These are phyloP conservation scores for Ascomycota sp. DNA, from an alignment of 2,329 filamentous ascomycete species.

Conservation along the genomic window DNA sequence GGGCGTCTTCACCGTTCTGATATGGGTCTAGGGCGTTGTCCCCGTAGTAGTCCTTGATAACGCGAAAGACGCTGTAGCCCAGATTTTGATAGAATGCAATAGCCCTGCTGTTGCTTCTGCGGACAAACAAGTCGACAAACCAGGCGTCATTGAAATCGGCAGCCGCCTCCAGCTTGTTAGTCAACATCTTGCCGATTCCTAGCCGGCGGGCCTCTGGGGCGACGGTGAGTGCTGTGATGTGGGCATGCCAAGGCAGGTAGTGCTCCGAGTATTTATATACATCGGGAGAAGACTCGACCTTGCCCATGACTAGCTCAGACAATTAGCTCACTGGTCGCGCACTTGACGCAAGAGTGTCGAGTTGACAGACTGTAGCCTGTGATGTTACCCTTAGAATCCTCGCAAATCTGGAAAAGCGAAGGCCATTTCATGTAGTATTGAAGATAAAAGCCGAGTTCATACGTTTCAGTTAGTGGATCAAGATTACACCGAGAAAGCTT, in stretches of 20 bases:
- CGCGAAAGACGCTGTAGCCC: conserved; percentile 79
- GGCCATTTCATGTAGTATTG: conserved; percentile 95
- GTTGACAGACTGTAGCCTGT: conserved; percentile 92
- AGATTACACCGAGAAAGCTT: conserved; percentile 88
- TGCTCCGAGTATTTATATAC: conserved; percentile 58
- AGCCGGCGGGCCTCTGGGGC: conserved; percentile 69
- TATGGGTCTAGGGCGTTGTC: conserved; percentile 52
- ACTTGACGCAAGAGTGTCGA: too few species aligned
- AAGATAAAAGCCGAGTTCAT: conserved; percentile 86
- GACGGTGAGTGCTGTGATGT: conserved; percentile 90
- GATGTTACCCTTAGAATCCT: conserved; percentile 70
- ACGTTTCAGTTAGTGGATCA: conserved; percentile 93
- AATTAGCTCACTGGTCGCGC: conserved; percentile 7
- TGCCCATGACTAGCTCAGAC: conserved; percentile 67
- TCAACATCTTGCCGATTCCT: conserved; percentile 71
- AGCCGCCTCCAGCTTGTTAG: conserved; percentile 59
- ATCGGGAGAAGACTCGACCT: conserved; percentile 72
- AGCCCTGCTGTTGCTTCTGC: conserved; percentile 70
- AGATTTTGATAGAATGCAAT: conserved; percentile 77
- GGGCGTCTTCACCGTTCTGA: conserved; percentile 60
- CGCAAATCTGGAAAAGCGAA: conserved; percentile 77
- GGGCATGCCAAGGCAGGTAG: conserved; percentile 97
- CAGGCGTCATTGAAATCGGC: conserved; percentile 70
- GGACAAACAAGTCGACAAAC: conserved; percentile 92
- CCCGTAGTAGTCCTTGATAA: conserved; percentile 82